Evolutionary conservation across 2,329 filamentous ascomycete species (phyloP).

Genomic region (Venturia pyrina): DNA sequence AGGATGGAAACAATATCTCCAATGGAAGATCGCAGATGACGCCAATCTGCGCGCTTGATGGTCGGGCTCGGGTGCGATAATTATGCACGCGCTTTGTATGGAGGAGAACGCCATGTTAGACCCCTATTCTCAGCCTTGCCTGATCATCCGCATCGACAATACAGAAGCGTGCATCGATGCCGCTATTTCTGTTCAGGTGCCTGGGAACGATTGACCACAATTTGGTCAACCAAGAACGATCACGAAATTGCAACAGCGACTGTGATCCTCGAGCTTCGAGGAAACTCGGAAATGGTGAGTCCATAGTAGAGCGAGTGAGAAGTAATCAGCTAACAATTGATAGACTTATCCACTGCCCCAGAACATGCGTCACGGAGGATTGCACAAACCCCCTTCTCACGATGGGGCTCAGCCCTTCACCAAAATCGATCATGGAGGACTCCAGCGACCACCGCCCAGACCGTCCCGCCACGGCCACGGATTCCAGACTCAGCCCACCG

Average conservation of each 20-base stretch:
- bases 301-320: not conserved
- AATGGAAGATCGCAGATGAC: not conserved
- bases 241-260: not conserved
- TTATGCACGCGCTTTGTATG: not conserved
- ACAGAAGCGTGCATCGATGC: not conserved
- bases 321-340: not conserved
- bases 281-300: not conserved
- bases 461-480: not conserved
- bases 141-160: not conserved
- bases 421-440: not conserved
- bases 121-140: constrained; percentile 4
- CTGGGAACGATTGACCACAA: not conserved
- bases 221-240: not conserved
- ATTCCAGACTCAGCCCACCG: not conserved
- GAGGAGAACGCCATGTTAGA: not conserved
- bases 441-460: not conserved
- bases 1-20: not conserved
- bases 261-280: not conserved
- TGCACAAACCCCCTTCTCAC: not conserved
- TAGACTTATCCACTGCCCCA: not conserved
- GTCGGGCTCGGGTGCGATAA: not conserved
- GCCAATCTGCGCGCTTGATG: not conserved
- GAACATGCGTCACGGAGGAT: not conserved
- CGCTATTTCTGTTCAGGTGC: not conserved
- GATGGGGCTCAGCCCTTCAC: not conserved